Evolutionary conservation across 1,284 basidiomycete genomes (phyloP).

Genomic region (Cryptococcus amylolentus): DNA sequence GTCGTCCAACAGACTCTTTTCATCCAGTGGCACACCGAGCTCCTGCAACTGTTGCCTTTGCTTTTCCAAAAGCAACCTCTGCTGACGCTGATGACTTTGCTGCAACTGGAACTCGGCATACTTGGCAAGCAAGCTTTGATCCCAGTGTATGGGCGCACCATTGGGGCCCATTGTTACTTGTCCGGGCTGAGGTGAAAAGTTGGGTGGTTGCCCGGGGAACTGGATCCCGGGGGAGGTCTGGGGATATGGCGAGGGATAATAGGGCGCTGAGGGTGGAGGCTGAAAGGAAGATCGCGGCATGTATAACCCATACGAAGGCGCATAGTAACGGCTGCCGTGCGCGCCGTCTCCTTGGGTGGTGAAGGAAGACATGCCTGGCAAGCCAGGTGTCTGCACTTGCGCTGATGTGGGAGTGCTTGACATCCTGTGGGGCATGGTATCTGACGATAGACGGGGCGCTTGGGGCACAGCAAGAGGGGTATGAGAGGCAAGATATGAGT

Average conservation of each 20-base stretch:
- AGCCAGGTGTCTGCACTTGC: background rate
- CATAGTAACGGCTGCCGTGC: background rate
- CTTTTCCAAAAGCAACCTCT: constrained; percentile 37
- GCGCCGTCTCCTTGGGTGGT: background rate
- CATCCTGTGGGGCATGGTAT: constrained; percentile 5
- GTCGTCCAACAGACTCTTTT: constrained; percentile 30
- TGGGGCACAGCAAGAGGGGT: constrained; percentile 2
- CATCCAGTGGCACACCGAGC: constrained; percentile 35
- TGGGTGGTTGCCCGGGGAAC: background rate
- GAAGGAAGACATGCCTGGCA: background rate
- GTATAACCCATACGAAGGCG: background rate
- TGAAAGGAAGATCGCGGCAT: background rate
- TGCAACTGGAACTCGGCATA: constrained; percentile 47
- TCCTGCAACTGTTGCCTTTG: constrained; percentile 43
- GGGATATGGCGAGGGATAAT: background rate
- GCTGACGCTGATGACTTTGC: constrained; percentile 46
- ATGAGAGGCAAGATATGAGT: background rate
- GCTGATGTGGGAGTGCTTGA: background rate
- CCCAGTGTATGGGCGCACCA: constrained; percentile 26
- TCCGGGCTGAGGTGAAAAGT: background rate
- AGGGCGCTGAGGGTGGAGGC: background rate
- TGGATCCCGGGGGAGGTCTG: background rate
- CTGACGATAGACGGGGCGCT: constrained; percentile 10
- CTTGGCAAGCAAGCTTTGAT: constrained; percentile 32
- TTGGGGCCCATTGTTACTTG: background rate